A percentile compares a stretch with the other conserved stretches of the same genome.
Evolutionary conservation across 805 yeast species (phyloP).

Genomic region (Pichia nakasei): DNA sequence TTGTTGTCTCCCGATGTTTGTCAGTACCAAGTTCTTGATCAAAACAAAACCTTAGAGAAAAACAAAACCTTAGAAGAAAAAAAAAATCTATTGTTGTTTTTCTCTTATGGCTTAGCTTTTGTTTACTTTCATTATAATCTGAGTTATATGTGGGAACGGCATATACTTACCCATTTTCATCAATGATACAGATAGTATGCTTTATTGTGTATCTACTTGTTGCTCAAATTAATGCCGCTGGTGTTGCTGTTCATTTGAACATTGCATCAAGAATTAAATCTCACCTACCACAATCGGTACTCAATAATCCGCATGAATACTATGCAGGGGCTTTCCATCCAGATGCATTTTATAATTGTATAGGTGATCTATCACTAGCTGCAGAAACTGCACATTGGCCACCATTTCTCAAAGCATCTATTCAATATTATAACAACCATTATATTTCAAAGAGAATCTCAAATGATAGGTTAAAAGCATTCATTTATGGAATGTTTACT

Average conservation of each 20-base stretch:
- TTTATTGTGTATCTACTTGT: too few species aligned
- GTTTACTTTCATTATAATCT: too few species aligned
- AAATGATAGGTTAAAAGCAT: conserved; percentile 35
- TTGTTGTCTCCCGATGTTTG: too few species aligned
- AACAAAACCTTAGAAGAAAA: too few species aligned
- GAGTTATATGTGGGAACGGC: too few species aligned
- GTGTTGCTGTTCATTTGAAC: conserved; percentile 29
- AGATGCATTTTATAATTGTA: conserved; percentile 57
- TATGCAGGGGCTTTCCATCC: conserved; percentile 62
- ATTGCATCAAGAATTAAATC: conserved; percentile 26
- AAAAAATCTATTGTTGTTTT: too few species aligned
- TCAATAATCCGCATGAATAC: conserved; percentile 23
- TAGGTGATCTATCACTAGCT: conserved; percentile 34
- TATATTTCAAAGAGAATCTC: conserved; percentile 16
- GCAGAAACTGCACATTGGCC: conserved; percentile 71
- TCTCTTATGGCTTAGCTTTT: too few species aligned
- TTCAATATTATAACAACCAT: conserved; percentile 29
- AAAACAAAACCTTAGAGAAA: too few species aligned
- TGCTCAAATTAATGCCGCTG: conserved; percentile 11
- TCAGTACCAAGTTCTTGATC: too few species aligned
- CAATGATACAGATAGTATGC: too few species aligned
- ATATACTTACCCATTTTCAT: too few species aligned
- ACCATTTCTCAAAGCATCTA: conserved; percentile 43
- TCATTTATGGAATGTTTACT: conserved; percentile 47
- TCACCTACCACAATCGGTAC: conserved; percentile 28